phyloP scores from a whole-genome alignment of 2,329 filamentous ascomycete species.

The Sclerotinia trifoliorum region DNA sequence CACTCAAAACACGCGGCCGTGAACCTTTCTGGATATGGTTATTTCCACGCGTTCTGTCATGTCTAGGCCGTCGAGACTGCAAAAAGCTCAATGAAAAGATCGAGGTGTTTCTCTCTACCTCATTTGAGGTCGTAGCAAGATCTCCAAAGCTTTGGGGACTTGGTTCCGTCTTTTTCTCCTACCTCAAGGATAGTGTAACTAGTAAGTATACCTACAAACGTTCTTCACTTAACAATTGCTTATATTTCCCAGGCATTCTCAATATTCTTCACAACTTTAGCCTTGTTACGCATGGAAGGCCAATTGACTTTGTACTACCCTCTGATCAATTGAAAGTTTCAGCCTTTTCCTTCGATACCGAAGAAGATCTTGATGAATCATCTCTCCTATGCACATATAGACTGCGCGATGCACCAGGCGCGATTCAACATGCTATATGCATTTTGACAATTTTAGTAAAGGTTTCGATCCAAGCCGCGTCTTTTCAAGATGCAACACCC shows the following conservation, averaged over 20 bases:
- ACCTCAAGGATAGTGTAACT: slow-evolving; percentile 46
- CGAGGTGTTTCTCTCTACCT: slow-evolving; percentile 52
- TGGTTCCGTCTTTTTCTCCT: slow-evolving; percentile 47
- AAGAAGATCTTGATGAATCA: slow-evolving; percentile 6
- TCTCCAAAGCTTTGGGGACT: slow-evolving; percentile 51
- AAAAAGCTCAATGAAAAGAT: slow-evolving; percentile 51
- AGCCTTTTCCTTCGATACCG: slow-evolving; percentile 20
- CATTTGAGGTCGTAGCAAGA: slow-evolving; percentile 48
- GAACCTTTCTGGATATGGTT: slow-evolving; percentile 67
- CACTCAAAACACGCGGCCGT: slow-evolving; percentile 51
- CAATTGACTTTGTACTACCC: slow-evolving; percentile 30
- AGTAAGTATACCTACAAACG: slow-evolving; percentile 30
- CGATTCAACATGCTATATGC: slow-evolving; percentile 34
- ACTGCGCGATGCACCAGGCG: slow-evolving; percentile 29
- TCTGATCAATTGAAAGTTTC: slow-evolving; percentile 27
- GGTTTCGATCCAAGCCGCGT: slow-evolving; percentile 34
- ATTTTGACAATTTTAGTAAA: slow-evolving; percentile 37
- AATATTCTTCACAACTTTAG: slow-evolving; percentile 30
- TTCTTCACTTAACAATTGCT: slow-evolving; percentile 8
- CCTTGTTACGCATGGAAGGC: slow-evolving; percentile 24
- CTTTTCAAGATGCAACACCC: slow-evolving; percentile 34
- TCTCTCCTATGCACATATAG: slow-evolving; percentile 33
- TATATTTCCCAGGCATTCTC: slow-evolving; percentile 31
- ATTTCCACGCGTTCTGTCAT: slow-evolving; percentile 55
- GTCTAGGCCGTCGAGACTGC: slow-evolving; percentile 55